Evolutionary conservation across 768 basidiomycete genomes (phyloP).

Genomic region (Termitomyces eurrhizus): DNA sequence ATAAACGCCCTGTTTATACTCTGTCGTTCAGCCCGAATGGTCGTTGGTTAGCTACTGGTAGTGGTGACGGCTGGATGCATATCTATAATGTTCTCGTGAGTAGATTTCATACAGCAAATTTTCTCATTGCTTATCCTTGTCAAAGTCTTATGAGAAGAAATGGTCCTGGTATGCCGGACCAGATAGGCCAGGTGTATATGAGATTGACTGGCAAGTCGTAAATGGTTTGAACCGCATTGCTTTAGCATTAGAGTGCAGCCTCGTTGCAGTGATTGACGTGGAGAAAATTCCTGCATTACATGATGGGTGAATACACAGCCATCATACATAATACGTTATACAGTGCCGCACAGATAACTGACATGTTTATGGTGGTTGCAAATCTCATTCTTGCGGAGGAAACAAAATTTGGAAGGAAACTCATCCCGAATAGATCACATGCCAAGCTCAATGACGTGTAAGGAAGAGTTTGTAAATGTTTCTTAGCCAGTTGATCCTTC

Average conservation of each 20-base stretch:
- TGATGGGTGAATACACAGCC: not conserved
- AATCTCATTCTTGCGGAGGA: no score
- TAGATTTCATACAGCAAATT: not conserved
- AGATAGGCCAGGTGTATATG: constrained; percentile 65
- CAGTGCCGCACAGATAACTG: no score
- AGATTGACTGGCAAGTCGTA: constrained; percentile 67
- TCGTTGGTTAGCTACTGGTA: constrained; percentile 67
- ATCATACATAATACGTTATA: no score
- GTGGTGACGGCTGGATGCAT: constrained; percentile 73
- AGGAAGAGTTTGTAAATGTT: no score
- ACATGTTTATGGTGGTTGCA: no score
- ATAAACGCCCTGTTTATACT: constrained; percentile 69
- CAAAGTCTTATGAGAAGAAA: constrained; percentile 40
- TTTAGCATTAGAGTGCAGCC: constrained; percentile 61
- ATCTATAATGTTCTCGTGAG: constrained; percentile 68
- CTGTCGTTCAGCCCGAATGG: constrained; percentile 76
- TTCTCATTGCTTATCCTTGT: not conserved
- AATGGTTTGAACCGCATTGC: constrained; percentile 58
- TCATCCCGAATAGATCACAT: no score
- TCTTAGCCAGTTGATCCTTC: no score
- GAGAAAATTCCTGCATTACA: constrained; percentile 38
- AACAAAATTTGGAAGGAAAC: no score
- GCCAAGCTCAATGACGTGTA: no score
- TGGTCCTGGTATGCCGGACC: constrained; percentile 64
- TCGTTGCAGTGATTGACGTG: constrained; percentile 67